Conservation (phyloP, 2,329 filamentous ascomycete species). For the Penicillium hesseltinei region DNA sequence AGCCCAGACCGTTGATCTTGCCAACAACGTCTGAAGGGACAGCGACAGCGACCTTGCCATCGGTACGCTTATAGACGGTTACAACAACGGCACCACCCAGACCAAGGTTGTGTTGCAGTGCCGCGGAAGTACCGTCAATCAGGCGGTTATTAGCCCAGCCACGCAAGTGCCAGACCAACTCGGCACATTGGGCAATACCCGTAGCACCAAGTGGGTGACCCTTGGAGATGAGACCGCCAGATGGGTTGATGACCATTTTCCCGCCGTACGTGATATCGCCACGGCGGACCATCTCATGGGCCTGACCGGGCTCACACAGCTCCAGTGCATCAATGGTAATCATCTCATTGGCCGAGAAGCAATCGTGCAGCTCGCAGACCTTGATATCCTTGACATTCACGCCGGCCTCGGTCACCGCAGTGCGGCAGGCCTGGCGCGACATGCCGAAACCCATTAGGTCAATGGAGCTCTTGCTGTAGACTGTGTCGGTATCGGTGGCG, state of each 20-base stretch:
- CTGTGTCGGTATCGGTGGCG: conserved; percentile 74
- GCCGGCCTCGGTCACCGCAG: conserved; percentile 69
- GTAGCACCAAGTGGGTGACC: conserved; percentile 92
- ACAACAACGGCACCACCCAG: conserved; percentile 88
- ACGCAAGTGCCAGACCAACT: conserved; percentile 90
- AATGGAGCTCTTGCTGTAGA: conserved; percentile 79
- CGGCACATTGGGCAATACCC: conserved; percentile 91
- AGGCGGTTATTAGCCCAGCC: conserved; percentile 93
- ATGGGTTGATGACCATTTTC: conserved; percentile 82
- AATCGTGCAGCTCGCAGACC: conserved; percentile 93
- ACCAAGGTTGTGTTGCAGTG: conserved; percentile 89
- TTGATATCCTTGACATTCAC: conserved; percentile 66
- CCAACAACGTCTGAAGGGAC: conserved; percentile 65
- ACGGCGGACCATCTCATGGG: conserved; percentile 81
- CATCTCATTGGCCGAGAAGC: conserved; percentile 95
- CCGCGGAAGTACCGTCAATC: conserved; percentile 65
- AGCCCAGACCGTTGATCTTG: conserved; percentile 68
- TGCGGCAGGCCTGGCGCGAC: conserved; percentile 67
- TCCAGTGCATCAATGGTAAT: conserved; percentile 83
- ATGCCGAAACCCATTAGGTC: conserved; percentile 89
- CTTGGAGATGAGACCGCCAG: conserved; percentile 91
- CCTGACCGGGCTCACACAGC: conserved; percentile 73
- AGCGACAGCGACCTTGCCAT: conserved; percentile 63
- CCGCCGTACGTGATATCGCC: conserved; percentile 92
- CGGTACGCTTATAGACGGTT: conserved; percentile 81